Evolutionary conservation across 2,329 filamentous ascomycete genomes (phyloP), one percentile per base, ranked within the genome.

Genomic region (Ophiocordyceps camponoti-floridani): DNA sequence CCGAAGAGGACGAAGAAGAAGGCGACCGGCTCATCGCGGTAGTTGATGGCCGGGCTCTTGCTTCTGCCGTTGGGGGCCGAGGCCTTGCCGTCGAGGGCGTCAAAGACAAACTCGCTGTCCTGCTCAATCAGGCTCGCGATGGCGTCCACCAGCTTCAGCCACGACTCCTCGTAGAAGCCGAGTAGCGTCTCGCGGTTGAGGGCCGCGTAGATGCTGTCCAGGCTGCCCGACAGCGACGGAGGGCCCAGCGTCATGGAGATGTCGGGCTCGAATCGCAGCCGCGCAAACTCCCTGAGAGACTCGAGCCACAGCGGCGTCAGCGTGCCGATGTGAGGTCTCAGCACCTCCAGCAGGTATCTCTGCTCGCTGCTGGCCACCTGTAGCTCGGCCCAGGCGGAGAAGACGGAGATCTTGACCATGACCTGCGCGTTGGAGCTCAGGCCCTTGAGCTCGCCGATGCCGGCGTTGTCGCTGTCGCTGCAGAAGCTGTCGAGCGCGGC

Each of bases 1-100:
- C 91, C 91, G 54, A 96, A 98, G 0, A 98, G 73, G 13, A 98
- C 89, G 55, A 98, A 98, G 68, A 98, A 98, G 70, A 98, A 98
- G 0, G 91, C 91, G 1, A 96, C 86, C 0, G 91, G 91, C 58
- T 98, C 91, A 56, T 96, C 89, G 42, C 91, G 84, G 59, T 98
- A 98, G 61, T 96, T 96, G 65, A 98, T 96, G 51, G 89, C 84
- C 43, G 79, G 72, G 3, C 72, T 73, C 57, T 82, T 84, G 14
- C 68, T 65, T 40, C 72, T 66, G 3, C 67, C 69, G 47, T 70
- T 73, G 26, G 61, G 55, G 10, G 62, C 61, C 4, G 65, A 64
- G 53, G 76, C 73, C 57, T 91, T 94, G 44, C 88, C 88, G 57
- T 98, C 91, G 7, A 98, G 67, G 1, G 91, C 91, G 61, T 95